A percentile compares a stretch with the other conserved stretches of the same genome.
Conservation (phyloP, 2,329 filamentous ascomycete genomes). For the Aureobasidium sp. region DNA sequence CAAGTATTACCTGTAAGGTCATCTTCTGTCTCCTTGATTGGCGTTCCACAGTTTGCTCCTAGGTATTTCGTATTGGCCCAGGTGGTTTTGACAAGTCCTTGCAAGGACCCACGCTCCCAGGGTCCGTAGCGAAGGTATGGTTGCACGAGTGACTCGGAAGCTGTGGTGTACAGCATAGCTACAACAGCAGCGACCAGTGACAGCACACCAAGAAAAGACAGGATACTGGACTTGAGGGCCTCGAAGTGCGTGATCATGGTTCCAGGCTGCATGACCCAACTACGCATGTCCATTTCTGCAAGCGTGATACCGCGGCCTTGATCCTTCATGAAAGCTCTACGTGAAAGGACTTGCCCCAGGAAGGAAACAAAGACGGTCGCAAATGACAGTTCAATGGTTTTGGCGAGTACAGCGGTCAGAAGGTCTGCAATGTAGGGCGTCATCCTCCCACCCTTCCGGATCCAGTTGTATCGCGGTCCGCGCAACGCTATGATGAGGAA, state of each 20-base stretch:
- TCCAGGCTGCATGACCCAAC: constrained; percentile 53
- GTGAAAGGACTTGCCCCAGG: constrained; percentile 65
- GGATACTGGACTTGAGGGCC: constrained; percentile 53
- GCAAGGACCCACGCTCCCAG: constrained; percentile 42
- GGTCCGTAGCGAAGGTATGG: constrained; percentile 57
- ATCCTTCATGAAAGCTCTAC: constrained; percentile 52
- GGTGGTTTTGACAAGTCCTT: constrained; percentile 48
- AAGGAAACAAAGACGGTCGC: constrained; percentile 69
- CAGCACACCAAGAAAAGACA: constrained; percentile 55
- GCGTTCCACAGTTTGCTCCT: constrained; percentile 48
- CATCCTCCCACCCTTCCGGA: constrained; percentile 46
- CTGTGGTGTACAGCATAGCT: constrained; percentile 66
- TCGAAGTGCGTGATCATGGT: constrained; percentile 62
- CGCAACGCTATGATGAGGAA: constrained; percentile 55
- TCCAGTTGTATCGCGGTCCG: constrained; percentile 51
- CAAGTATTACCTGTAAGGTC: constrained; percentile 46
- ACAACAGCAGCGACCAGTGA: constrained; percentile 56
- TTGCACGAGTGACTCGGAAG: constrained; percentile 64
- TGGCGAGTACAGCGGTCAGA: constrained; percentile 61
- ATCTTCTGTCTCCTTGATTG: constrained; percentile 36
- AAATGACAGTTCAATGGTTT: constrained; percentile 69
- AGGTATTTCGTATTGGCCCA: constrained; percentile 58
- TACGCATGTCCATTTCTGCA: constrained; percentile 68
- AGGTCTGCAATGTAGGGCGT: constrained; percentile 56
- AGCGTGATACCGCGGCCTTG: constrained; percentile 53